These are phyloP conservation scores for Cryptococcus deneoformans DNA, from an alignment of 1,284 basidiomycete species.

Conservation along the genomic window DNA sequence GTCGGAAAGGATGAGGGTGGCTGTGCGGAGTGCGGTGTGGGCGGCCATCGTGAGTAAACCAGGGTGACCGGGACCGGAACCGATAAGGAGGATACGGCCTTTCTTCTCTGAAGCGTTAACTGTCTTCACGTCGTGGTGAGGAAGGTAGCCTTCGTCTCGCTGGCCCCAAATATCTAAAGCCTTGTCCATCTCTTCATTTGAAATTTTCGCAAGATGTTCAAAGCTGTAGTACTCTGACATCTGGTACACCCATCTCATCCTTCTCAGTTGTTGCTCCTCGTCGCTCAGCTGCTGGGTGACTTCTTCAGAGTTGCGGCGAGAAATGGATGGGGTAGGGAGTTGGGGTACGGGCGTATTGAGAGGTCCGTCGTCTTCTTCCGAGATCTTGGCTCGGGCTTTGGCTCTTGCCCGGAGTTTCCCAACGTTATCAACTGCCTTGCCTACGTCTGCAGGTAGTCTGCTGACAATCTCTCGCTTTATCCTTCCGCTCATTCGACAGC, in stretches of 20 bases:
- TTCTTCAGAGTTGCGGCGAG: background rate
- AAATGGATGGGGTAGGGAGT: slow-evolving; percentile 43
- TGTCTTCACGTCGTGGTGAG: slow-evolving; percentile 21
- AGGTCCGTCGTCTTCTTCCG: slow-evolving; percentile 52
- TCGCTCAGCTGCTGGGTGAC: slow-evolving; percentile 11
- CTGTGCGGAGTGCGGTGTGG: slow-evolving; percentile 69
- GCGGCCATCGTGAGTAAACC: slow-evolving; percentile 86
- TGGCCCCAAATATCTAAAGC: slow-evolving; percentile 52
- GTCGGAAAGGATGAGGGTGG: slow-evolving; percentile 87
- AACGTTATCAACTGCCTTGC: slow-evolving; percentile 72
- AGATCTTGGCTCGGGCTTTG: slow-evolving; percentile 42
- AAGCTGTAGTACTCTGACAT: slow-evolving; percentile 94
- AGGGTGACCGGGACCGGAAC: slow-evolving; percentile 93
- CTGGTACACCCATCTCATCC: slow-evolving; percentile 86
- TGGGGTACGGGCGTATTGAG: slow-evolving; percentile 79
- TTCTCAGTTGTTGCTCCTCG: slow-evolving; percentile 57
- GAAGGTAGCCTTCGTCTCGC: slow-evolving; percentile 12
- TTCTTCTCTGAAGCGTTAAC: slow-evolving; percentile 14
- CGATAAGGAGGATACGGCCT: slow-evolving; percentile 82
- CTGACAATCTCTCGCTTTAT: slow-evolving; percentile 79
- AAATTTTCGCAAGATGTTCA: slow-evolving; percentile 68
- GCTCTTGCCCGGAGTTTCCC: slow-evolving; percentile 67
- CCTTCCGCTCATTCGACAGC: slow-evolving; percentile 79
- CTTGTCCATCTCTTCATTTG: slow-evolving; percentile 64
- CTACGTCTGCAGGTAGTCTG: slow-evolving; percentile 69